Percentiles rank a stretch among this genome's conserved stretches.
phyloP scores from a whole-genome alignment of 176 grass and related monocot species.

The Rhynchospora breviuscula region DNA sequence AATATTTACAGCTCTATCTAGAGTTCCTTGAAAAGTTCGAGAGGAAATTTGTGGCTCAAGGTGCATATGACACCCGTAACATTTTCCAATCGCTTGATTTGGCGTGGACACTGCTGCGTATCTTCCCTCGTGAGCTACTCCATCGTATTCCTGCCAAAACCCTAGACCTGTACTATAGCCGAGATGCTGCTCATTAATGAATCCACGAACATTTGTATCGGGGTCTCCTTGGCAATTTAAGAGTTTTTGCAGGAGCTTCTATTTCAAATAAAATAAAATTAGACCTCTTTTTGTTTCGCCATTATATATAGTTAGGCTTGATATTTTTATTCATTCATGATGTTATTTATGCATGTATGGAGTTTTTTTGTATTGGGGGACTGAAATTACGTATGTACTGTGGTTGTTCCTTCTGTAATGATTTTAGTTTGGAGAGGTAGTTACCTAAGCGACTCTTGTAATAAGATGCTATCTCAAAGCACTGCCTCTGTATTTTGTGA shows the following conservation, averaged over 20 bases:
- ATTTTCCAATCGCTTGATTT: constrained; percentile 97
- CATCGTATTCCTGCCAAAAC: constrained; percentile 84
- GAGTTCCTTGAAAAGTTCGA: constrained; percentile 99
- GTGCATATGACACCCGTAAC: constrained; percentile 82
- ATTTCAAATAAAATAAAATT: constrained; percentile 14
- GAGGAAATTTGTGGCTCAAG: constrained; percentile 76
- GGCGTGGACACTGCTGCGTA: constrained; percentile 85
- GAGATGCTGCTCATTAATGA: constrained; percentile 62
- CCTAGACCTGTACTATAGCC: constrained; percentile 75
- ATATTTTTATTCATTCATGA: constrained; percentile 2
- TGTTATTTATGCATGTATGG: background rate
- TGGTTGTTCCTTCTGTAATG: constrained; percentile 8
- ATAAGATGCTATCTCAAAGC: constrained; percentile 5
- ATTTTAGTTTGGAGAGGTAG: background rate
- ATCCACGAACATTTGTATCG: constrained; percentile 11
- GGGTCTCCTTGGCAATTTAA: background rate
- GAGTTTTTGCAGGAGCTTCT: background rate
- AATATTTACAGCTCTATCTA: constrained; percentile 62
- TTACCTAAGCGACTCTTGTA: constrained; percentile 1
- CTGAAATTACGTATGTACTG: background rate
- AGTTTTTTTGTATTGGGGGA: background rate
- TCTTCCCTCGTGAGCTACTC: constrained; percentile 82
- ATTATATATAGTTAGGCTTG: background rate
- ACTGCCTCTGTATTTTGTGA: background rate
- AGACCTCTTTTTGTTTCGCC: background rate